A percentile compares a stretch with the other conserved stretches of the same genome.
These are phyloP conservation scores for Ogataea paradorogensis DNA, from an alignment of 805 yeast species.

Conservation along the genomic window DNA sequence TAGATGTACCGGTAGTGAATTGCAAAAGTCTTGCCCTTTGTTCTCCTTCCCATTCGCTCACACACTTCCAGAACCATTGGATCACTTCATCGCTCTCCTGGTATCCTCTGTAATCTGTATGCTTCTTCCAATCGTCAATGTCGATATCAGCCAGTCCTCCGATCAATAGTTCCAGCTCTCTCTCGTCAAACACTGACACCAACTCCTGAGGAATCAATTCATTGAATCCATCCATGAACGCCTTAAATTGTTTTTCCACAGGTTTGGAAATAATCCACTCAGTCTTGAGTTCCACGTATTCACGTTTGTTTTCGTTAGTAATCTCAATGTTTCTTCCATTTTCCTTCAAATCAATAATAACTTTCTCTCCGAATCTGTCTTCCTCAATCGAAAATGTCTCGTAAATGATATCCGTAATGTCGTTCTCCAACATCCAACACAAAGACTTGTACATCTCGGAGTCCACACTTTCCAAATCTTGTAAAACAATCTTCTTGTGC, in stretches of 20 bases:
- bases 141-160: constrained; percentile 99
- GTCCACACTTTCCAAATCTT: constrained; percentile 98
- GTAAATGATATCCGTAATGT: constrained; percentile 82
- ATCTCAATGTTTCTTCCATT: constrained; percentile 88
- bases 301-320: constrained; percentile 90
- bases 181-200: constrained; percentile 94
- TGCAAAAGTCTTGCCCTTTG: constrained; percentile 94
- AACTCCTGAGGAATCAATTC: constrained; percentile 96
- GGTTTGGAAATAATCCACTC: constrained; percentile 95
- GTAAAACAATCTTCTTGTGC: constrained; percentile 88
- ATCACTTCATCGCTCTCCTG: constrained; percentile 94
- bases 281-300: constrained; percentile 89
- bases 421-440: constrained; percentile 95
- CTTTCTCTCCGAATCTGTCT: constrained; percentile 92
- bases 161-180: constrained; percentile 92
- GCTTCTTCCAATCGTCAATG: constrained; percentile 98
- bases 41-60: constrained; percentile 92
- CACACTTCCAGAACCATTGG: constrained; percentile 98
- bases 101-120: constrained; percentile 97
- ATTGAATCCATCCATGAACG: constrained; percentile 95
- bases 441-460: constrained; percentile 93
- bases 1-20: constrained; percentile 97
- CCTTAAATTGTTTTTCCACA: constrained; percentile 93
- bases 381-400: constrained; percentile 83
- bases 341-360: constrained; percentile 84